These are phyloP conservation scores for Eragrostis tef DNA, from an alignment of 202 grass and related monocot genomes.

Conservation along the genomic window DNA sequence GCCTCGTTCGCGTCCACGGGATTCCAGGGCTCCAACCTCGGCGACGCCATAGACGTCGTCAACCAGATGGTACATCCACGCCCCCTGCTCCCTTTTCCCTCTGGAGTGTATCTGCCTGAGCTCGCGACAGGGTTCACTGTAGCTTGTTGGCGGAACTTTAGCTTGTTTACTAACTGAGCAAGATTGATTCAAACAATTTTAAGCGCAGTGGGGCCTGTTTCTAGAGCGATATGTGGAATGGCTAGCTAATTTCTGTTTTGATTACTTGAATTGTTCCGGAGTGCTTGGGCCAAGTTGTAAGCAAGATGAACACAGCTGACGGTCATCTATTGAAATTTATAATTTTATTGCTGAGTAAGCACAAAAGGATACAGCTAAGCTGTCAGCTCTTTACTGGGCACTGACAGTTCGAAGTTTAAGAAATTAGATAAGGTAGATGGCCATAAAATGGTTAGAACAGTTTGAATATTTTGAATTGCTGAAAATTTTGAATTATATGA, in stretches of 20 bases:
- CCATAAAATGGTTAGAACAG: background rate
- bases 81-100: background rate
- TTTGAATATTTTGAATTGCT: background rate
- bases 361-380: background rate
- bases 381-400: background rate
- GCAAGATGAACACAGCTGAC: background rate
- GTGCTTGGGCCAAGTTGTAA: background rate
- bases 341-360: background rate
- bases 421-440: slow-evolving; percentile 7
- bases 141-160: background rate
- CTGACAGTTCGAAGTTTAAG: background rate
- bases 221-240: background rate
- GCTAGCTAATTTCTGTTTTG: background rate
- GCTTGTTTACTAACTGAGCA: background rate
- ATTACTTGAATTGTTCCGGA: background rate
- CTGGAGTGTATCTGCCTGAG: background rate
- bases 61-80: slow-evolving; percentile 69
- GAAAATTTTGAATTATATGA: background rate
- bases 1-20: slow-evolving; percentile 61
- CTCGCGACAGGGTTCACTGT: background rate
- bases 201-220: background rate
- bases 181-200: background rate
- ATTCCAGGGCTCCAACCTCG: slow-evolving; percentile 87
- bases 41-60: slow-evolving; percentile 68
- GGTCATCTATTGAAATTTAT: background rate